Evolutionary conservation across 2,329 filamentous ascomycete species (phyloP).

Genomic region (Penicillium griseofulvum): DNA sequence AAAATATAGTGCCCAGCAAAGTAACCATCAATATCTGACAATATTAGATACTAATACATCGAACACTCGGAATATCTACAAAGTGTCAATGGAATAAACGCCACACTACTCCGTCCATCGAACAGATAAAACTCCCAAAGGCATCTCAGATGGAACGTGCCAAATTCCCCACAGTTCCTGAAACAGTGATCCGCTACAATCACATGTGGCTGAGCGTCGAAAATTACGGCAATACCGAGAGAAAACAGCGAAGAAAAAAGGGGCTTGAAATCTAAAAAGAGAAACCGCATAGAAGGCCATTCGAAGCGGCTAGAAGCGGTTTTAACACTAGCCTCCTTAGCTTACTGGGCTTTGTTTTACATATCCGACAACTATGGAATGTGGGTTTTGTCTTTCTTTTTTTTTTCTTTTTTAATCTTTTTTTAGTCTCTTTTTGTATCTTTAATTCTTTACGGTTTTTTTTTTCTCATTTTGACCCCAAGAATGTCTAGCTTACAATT

Average conservation of each 20-base stretch:
- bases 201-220: constrained; percentile 17
- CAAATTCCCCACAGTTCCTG: constrained; percentile 22
- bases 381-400: neutral
- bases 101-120: constrained; percentile 1
- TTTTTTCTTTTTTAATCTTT: neutral
- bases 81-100: neutral
- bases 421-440: neutral
- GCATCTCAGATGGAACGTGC: constrained; percentile 14
- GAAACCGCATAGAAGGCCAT: constrained; percentile 2
- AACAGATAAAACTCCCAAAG: neutral
- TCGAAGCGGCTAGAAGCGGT: constrained; percentile 7
- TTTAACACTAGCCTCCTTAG: neutral
- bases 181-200: constrained; percentile 18
- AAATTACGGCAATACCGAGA: constrained; percentile 2
- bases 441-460: neutral
- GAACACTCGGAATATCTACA: neutral
- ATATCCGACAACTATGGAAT: constrained; percentile 1
- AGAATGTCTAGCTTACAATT: constrained; percentile 3
- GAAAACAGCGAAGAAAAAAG: constrained; percentile 6
- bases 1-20: neutral
- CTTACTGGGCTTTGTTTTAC: constrained; percentile 9
- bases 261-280: constrained; percentile 7
- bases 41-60: neutral
- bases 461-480: neutral
- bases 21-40: neutral